Base-by-base conservation (phyloP, 768 basidiomycete genomes). In the Trametes sanguinea region DNA sequence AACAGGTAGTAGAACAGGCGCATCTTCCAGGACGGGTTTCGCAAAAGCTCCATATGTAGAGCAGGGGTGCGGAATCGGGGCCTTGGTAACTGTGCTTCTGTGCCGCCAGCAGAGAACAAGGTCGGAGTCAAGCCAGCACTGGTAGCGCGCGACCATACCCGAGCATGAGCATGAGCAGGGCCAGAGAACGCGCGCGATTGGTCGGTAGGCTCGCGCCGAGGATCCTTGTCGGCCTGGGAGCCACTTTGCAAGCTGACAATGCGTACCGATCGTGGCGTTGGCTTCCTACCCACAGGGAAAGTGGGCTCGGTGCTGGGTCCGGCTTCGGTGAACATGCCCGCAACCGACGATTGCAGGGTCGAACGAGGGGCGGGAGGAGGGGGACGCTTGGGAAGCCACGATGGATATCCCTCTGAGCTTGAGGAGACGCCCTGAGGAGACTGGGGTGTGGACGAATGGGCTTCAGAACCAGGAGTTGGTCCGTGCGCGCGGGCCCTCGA, bases 351-450 rank as follows among this genome's bases (percentile, higher is more conserved):
- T 61, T 85, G 85, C 57, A 89, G 74, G 1, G 88, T 90, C 9
- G 88, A 89, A 3, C 83, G 82, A 3, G 92, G 92, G 7, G 84
- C 84, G 0, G 92, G 92, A 0, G 85, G 89, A 14, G 85, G 86
- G 2, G 92, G 92, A 13, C 92, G 81, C 61, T 78, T 84, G 16
- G 92, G 92, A 1, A 94, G 85, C 92, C 92, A 94, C 27, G 89
- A 87, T 2, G 92, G 92, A 71, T 94, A 94, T 13, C 86, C 86
- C 65, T 90, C 89, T 16, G 81, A 81, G 54, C 74, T 67, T 0
- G 70, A 72, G 8, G 71, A 71, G 57, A 67, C 66, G 54, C 53
- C 62, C 33, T 53, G 71, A 2, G 69, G 71, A 8, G 69, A 69
- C 32, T 68, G 69, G 29, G 68, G 69, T 3, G 67, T 60, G 11